A percentile compares a stretch with the other conserved stretches of the same genome.
Conservation (phyloP, 2,329 filamentous ascomycete species). For the Cytospora paraplurivora region DNA sequence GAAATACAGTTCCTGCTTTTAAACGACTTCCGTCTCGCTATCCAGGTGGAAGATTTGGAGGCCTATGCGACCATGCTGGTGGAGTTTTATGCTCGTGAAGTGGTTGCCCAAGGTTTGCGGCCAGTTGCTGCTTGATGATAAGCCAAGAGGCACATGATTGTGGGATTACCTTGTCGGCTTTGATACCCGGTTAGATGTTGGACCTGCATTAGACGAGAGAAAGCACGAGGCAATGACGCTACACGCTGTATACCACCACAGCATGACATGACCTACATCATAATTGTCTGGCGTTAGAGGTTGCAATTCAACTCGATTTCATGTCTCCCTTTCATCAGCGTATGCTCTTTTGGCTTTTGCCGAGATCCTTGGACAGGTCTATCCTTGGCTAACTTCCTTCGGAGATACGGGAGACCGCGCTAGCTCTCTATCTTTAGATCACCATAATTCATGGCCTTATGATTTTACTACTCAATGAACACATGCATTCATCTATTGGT, state of each 20-base stretch:
- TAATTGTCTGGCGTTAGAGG: constrained; percentile 20
- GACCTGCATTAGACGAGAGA: constrained; percentile 20
- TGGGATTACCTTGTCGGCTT: constrained; percentile 27
- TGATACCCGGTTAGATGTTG: constrained; percentile 44
- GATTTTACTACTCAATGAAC: too few species aligned
- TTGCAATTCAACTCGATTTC: constrained; percentile 2
- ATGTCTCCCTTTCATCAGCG: not conserved
- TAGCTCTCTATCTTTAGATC: too few species aligned
- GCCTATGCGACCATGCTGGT: constrained; percentile 98
- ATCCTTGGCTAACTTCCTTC: too few species aligned
- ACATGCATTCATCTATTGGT: too few species aligned
- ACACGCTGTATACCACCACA: constrained; percentile 1
- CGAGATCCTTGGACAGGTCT: too few species aligned
- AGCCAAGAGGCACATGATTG: constrained; percentile 12
- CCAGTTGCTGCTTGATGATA: constrained; percentile 2
- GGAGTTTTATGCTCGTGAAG: constrained; percentile 93
- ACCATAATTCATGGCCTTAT: too few species aligned
- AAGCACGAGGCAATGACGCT: not conserved
- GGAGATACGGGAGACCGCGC: too few species aligned
- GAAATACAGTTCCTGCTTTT: constrained; percentile 94
- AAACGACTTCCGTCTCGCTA: constrained; percentile 92
- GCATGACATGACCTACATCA: constrained; percentile 16
- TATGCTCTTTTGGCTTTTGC: too few species aligned
- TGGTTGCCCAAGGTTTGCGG: constrained; percentile 54
- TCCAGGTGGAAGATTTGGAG: constrained; percentile 93